Base-by-base conservation (phyloP, 1,139 yeast genomes). In the Protomyces gravidus region DNA sequence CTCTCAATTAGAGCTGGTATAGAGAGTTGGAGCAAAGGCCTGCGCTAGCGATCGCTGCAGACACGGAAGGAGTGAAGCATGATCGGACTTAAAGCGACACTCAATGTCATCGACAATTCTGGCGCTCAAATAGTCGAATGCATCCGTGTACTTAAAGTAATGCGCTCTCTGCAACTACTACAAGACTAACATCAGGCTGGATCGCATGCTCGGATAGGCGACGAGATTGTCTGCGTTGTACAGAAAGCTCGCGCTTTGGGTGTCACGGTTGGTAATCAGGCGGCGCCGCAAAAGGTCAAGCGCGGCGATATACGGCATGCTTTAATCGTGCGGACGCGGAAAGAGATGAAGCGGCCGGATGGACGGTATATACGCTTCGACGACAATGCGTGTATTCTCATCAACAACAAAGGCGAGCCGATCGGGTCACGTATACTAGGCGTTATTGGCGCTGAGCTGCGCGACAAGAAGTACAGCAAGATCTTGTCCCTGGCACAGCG, bases 271-370 rank as follows among this genome's bases (percentile, higher is more conserved):
- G 57, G 62, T 13, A 49, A 50, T 11, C 80, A 86, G 1, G 89
- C 88, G 62, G 83, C 86, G 59, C 77, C 86, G 9, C 65, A 62
- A 48, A 79, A 94, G 71, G 96, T 90, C 49, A 88, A 90, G 73
- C 85, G 95, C 74, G 96, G 97, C 68, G 98, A 92, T 69, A 89
- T 92, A 57, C 85, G 95, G 64, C 95, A 95, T 70, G 99, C 97
- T 5, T 90, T 92, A 26, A 87, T 92, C 49, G 97, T 89, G 23
- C 84, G 98, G 71, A 89, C 97, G 1, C 89, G 85, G 74, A 90
- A 92, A 65, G 90, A 89, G 33, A 82, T 84, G 63, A 81, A 80
- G 71, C 82, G 99, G 70, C 79, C 84, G 1, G 97, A 94, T 70
- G 99, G 99, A 1, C 80, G 95, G 5, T 83, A 83, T 25, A 79